Evolutionary conservation across 2,329 filamentous ascomycete genomes (phyloP).

Genomic region (Fusarium nematophilum): DNA sequence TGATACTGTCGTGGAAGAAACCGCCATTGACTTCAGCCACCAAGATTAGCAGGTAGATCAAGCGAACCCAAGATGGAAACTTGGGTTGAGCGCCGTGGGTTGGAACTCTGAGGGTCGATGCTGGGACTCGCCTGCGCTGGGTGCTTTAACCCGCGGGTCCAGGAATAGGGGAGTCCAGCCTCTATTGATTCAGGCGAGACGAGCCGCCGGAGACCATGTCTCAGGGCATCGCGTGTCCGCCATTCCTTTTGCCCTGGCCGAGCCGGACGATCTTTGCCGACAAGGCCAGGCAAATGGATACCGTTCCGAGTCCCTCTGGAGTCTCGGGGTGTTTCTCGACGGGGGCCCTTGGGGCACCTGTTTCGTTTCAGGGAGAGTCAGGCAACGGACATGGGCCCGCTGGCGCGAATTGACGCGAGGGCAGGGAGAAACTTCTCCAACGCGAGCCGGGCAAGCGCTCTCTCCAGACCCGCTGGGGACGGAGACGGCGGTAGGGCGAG

Average conservation of each 20-base stretch:
- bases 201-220: conserved; percentile 32
- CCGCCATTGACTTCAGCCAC: not conserved
- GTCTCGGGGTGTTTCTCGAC: conserved; percentile 31
- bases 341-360: conserved; percentile 2
- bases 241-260: conserved; percentile 6
- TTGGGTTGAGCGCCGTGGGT: not conserved
- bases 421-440: conserved; percentile 12
- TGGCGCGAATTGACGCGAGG: conserved; percentile 12
- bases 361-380: conserved; percentile 41
- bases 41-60: not conserved
- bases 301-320: conserved; percentile 7
- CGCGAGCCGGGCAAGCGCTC: conserved; percentile 4
- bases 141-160: not conserved
- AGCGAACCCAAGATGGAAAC: not conserved
- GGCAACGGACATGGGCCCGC: conserved; percentile 18
- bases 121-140: not conserved
- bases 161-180: not conserved
- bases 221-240: conserved; percentile 29
- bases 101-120: not conserved
- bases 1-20: not conserved
- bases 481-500: conserved; percentile 24
- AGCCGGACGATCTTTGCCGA: conserved; percentile 18
- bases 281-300: conserved; percentile 7
- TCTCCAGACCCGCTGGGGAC: conserved; percentile 5
- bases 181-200: conserved; percentile 26